A percentile compares a stretch with the other conserved stretches of the same genome.
phyloP scores from a whole-genome alignment of 306 rosid species.

The Medicago lupulina region DNA sequence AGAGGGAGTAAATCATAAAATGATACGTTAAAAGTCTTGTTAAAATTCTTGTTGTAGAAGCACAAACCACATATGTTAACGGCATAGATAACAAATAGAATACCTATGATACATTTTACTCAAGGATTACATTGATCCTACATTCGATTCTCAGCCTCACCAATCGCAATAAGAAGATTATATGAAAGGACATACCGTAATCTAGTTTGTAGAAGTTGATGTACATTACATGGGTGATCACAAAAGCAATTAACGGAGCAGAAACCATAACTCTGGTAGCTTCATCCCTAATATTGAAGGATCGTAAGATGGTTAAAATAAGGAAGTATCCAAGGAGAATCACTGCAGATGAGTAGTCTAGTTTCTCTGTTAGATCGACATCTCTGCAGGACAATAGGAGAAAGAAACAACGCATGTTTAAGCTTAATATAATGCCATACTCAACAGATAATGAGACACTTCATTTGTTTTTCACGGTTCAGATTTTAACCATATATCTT shows the following conservation, averaged over 20 bases:
- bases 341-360: slow-evolving; percentile 86
- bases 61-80: slow-evolving; percentile 11
- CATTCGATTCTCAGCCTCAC: background rate
- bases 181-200: slow-evolving; percentile 62
- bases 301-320: slow-evolving; percentile 68
- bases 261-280: slow-evolving; percentile 81
- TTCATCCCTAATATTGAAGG: slow-evolving; percentile 63
- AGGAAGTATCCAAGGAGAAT: slow-evolving; percentile 79
- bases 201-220: slow-evolving; percentile 71
- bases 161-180: slow-evolving; percentile 10
- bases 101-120: slow-evolving; percentile 1
- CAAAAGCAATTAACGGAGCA: slow-evolving; percentile 79
- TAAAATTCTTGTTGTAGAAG: background rate
- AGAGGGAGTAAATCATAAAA: no score
- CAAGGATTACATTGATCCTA: background rate
- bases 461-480: background rate
- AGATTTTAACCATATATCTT: background rate
- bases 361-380: slow-evolving; percentile 75
- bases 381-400: slow-evolving; percentile 59
- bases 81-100: slow-evolving; percentile 14
- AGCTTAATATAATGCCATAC: slow-evolving; percentile 9
- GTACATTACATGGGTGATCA: slow-evolving; percentile 71
- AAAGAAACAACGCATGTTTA: slow-evolving; percentile 6
- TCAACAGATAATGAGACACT: slow-evolving; percentile 14
- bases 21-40: background rate